These are phyloP conservation scores for Panicum virgatum DNA, from an alignment of 202 grass and related monocot species.

Conservation along the genomic window DNA sequence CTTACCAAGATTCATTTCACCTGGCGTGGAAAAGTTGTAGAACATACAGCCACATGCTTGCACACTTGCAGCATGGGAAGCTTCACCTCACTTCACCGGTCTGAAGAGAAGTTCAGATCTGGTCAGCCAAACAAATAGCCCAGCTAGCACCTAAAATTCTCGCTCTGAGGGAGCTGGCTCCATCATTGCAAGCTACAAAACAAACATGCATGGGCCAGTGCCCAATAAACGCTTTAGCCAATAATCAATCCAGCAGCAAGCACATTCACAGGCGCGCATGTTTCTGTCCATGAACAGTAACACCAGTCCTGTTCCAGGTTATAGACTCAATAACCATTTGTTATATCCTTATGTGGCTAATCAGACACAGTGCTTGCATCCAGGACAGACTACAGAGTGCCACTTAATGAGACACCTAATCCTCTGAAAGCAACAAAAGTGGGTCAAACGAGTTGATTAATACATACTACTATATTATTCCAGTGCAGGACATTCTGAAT, in stretches of 20 bases:
- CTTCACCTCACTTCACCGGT: constrained; percentile 29
- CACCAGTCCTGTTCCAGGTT: constrained; percentile 15
- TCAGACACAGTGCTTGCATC: background rate
- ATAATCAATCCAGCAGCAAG: constrained; percentile 21
- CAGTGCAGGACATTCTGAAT: constrained; percentile 15
- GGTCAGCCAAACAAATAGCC: constrained; percentile 40
- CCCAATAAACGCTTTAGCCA: constrained; percentile 13
- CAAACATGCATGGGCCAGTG: constrained; percentile 36
- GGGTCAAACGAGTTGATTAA: constrained; percentile 25
- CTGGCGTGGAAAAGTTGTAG: background rate
- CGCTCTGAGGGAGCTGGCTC: constrained; percentile 37
- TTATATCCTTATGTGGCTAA: constrained; percentile 20
- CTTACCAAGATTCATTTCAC: background rate
- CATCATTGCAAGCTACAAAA: constrained; percentile 36
- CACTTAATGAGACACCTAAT: constrained; percentile 43
- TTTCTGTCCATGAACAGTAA: constrained; percentile 26
- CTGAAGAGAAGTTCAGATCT: constrained; percentile 42
- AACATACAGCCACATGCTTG: constrained; percentile 9
- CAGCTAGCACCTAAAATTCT: constrained; percentile 25
- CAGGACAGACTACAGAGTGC: background rate
- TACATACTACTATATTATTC: background rate
- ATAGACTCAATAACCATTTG: constrained; percentile 2
- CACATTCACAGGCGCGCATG: constrained; percentile 27
- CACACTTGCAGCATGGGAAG: constrained; percentile 36
- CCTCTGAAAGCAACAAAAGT: constrained; percentile 35